Base-by-base conservation (phyloP, 805 yeast genomes). In the Candida nitratophila region DNA sequence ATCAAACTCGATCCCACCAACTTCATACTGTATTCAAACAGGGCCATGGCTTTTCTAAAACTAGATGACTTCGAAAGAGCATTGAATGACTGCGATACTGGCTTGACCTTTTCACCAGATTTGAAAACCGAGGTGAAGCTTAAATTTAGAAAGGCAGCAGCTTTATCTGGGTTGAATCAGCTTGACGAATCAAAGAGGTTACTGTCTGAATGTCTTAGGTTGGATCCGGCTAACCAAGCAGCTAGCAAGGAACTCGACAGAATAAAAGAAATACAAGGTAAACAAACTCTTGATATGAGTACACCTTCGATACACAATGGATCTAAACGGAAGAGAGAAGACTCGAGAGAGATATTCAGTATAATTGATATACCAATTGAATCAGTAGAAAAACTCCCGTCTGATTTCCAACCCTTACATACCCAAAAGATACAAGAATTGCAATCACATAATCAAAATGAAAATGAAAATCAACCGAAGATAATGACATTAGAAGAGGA, bases 1-100 rank as follows among this genome's bases (percentile, higher is more conserved):
- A 67, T 81, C 32, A 61, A 61, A 9, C 29, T 68, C 16, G 76
- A 76, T 41, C 71, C 79, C 0, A 32, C 50, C 0, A 76, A 78
- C 47, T 72, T 89, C 0, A 70, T 81, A 0, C 63, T 79, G 1
- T 79, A 71, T 55, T 74, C 90, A n/a, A 85, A 85, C 55, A 63
- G 83, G 37, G 84, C 93, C 0, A 78, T 79, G 66, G 70, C 86
- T n/a, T 70, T 74, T 48, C 56, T 83, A 35, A 78, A 79, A 45
- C 56, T 79, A 4, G 53, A 64, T 6, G 70, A 73, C 29, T 79
- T 73, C 70, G 52, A 59, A 2, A 61, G 72, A 16, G 86, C 82
- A 2, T 53, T 74, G 3, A 56, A 59, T 17, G 79, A 75, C 45
- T 74, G 85, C 47, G 58, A 71, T 11, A 52, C 54, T 15, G 90